Base-by-base conservation (phyloP, 2,329 filamentous ascomycete species). In the Trichoderma asperellum region DNA sequence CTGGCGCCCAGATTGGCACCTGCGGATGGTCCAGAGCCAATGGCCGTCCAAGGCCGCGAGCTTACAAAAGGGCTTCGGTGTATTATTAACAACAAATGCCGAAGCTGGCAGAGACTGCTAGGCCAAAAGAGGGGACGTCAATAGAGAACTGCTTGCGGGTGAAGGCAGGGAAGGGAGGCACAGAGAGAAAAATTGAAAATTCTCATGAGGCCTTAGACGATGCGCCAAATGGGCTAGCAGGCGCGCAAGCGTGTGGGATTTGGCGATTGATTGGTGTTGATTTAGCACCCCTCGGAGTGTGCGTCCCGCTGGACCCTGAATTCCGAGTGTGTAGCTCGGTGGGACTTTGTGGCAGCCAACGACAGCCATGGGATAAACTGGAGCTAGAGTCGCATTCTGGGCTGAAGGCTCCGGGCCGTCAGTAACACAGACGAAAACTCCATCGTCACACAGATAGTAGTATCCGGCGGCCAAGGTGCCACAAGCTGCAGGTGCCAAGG, bases 201-300 rank as follows among this genome's bases (percentile, higher is more conserved):
- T 66, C 57, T 58, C 59, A 52, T 68, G 57, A 60, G 64, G 55
- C 43, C 43, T 53, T 40, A 29, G 64, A 69, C 59, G 59, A 62
- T 63, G 18, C 32, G 21, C 49, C 58, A 52, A 62, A 64, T 57
- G 52, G 49, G 59, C 52, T 58, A 49, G 63, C 62, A 58, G 53
- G 14, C 35, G n/a, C 34, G 27, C 63, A 58, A 40, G 35, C 43
- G 18, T 49, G 59, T 63, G 52, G 57, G 67, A 61, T 40, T 64
- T 40, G 52, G 49, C 29, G 47, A 34, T 55, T 40, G 53, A 32
- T 35, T 49, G 47, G 47, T 8, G 47, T 49, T 35, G 40, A 6
- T 56, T 53, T 53, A 37, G 56, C 56, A 58, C 56, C 27, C 34
- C 34, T 37, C 47, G 61, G 61, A 64, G 61, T 14, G 49, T 63